Conservation (phyloP, 1,284 basidiomycete genomes). For the Moesziomyces sp. region DNA sequence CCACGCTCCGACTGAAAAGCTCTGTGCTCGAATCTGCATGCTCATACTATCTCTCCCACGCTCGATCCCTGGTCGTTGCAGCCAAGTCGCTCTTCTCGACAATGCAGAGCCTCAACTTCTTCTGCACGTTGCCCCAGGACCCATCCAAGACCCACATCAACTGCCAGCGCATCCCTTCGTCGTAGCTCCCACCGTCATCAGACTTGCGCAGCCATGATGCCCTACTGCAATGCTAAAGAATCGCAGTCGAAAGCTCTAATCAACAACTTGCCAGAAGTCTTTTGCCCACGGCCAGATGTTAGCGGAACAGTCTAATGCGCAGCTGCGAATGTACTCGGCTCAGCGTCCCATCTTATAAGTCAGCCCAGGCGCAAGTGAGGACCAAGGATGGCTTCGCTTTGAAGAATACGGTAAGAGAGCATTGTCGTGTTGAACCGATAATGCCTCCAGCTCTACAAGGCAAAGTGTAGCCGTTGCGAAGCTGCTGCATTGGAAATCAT, state of each 20-base stretch:
- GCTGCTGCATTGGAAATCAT: too few species aligned
- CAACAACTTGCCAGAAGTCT: background rate
- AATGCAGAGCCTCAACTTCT: constrained; percentile 57
- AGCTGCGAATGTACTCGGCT: too few species aligned
- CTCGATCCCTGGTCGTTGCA: constrained; percentile 3
- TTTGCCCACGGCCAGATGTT: background rate
- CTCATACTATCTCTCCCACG: background rate
- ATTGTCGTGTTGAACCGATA: too few species aligned
- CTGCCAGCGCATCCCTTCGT: constrained; percentile 48
- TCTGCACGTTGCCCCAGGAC: constrained; percentile 53
- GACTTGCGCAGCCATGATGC: background rate
- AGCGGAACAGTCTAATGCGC: too few species aligned
- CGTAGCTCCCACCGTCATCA: constrained; percentile 6
- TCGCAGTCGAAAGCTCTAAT: background rate
- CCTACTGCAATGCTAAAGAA: background rate
- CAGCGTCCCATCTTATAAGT: too few species aligned
- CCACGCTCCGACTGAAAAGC: too few species aligned
- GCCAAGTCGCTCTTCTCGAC: constrained; percentile 52
- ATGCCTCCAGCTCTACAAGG: too few species aligned
- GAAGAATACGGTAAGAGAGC: too few species aligned
- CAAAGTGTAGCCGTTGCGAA: too few species aligned
- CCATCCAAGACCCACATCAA: constrained; percentile 54
- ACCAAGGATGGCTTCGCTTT: too few species aligned
- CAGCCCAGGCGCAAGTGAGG: too few species aligned
- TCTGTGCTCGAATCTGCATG: too few species aligned